Evolutionary conservation across 169 alveolate genomes (phyloP), one percentile per base, ranked within the genome.

Genomic region (Plasmodium reichenowi): DNA sequence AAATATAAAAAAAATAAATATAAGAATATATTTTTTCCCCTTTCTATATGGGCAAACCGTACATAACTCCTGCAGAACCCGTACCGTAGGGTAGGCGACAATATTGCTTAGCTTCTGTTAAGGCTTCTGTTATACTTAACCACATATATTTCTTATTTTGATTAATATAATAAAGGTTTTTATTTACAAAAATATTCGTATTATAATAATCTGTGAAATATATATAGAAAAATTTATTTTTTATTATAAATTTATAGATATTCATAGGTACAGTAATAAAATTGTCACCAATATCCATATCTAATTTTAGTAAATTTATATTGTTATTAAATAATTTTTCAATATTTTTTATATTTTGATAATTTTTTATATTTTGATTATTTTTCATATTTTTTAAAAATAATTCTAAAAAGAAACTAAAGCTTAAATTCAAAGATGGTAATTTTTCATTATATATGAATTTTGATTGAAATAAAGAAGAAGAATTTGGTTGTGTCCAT

Each of bases 401-500:
- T 22, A 80, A 29, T 54, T 67, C 58, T 54, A 68, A 62, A 60
- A 80, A 80, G 20, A 9, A 24, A 71, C 74, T 47, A 86, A 74
- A 88, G 64, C 50, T 7, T 24, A 80, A 47, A 56, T 50, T 62
- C 13, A 29, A 54, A 22, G 22, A 68, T 10, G 50, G 17, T 67
- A 43, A 59, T 59, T 88, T 64, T 47, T 54, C 72, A 48, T 52
- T 54, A 32, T 74, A 80, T 50, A 64, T 83, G 48, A 50, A 48
- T 63, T 74, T 83, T 63, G 92, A 56, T 38, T 45, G 54, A 74
- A 78, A 56, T 32, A 89, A 63, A 32, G 94, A 87, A 2, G 94
- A 93, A 45, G 91, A 45, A 59, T 68, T 67, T 20, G 93, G 92
- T 88, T 93, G 95, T 26, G 95, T 93, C 95, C 95, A 93, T 74